A percentile compares a stretch with the other conserved stretches of the same genome.
These are phyloP conservation scores for Tetradesmus lagerheimii DNA, from an alignment of 139 green algal species.

Conservation along the genomic window DNA sequence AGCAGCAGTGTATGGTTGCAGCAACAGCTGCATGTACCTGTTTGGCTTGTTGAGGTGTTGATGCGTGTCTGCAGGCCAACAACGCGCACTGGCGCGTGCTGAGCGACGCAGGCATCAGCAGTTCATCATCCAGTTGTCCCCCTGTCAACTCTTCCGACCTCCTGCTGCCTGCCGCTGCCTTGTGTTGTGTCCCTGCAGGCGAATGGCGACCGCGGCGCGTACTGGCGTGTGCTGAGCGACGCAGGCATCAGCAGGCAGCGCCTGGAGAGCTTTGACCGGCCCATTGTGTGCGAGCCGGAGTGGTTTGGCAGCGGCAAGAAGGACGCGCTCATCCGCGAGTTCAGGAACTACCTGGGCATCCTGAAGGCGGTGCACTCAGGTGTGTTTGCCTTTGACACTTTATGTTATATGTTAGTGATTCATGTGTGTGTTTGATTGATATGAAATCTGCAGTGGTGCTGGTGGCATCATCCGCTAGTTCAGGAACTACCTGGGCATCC, in stretches of 20 bases:
- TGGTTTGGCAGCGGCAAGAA: conserved; percentile 85
- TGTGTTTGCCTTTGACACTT: conserved; percentile 43
- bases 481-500: conserved; percentile 93
- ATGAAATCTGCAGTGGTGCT: too few species aligned
- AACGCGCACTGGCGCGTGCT: background rate
- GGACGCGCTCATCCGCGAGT: conserved; percentile 91
- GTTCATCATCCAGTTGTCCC: too few species aligned
- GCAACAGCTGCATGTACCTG: too few species aligned
- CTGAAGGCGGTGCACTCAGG: conserved; percentile 92
- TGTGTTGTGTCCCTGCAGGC: conserved; percentile 39
- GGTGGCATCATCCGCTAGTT: conserved; percentile 97
- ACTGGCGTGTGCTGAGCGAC: conserved; percentile 92
- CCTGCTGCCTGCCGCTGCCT: background rate
- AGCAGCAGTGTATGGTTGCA: too few species aligned
- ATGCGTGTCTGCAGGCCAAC: background rate
- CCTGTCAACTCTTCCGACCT: too few species aligned
- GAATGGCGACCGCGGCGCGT: conserved; percentile 86
- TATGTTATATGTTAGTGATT: too few species aligned
- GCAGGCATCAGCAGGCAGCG: conserved; percentile 89
- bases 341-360: conserved; percentile 95
- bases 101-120: too few species aligned
- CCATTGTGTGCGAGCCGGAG: conserved; percentile 89
- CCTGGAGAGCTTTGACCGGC: conserved; percentile 93
- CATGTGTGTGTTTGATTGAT: too few species aligned
- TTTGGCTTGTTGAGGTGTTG: background rate